Base-by-base conservation (phyloP, 805 yeast species). In the Pichia sporocuriosa region DNA sequence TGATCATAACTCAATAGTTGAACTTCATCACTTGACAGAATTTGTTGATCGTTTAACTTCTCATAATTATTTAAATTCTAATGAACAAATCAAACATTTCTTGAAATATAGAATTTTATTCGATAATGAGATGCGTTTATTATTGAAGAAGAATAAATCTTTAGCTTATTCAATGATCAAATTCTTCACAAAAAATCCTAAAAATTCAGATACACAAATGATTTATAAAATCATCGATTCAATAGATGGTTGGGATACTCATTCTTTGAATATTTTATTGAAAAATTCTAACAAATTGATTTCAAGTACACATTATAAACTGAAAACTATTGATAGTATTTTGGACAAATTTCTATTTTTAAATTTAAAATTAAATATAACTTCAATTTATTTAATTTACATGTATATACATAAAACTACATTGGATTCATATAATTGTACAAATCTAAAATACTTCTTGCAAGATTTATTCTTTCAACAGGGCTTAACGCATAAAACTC, bases 191-290 rank as follows among this genome's bases (percentile, higher is more conserved):
- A 42, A 32, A 19, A 32, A 35, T n/a, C 13, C 11, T 20, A 39
- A 29, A 10, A 19, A 30, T 24, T 19, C 22, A 8, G 37, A 42
- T 23, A 10, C 30, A 16, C 15, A 13, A 15, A 36, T 39, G 13
- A n/a, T 33, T 21, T 24, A 43, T 10, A 17, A 40, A 10, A 15
- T 45, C 7, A 11, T 36, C 12, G 20, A 28, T n/a, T 22, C 30
- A 6, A 26, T 35, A 12, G 37, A 29, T 16, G 34, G 25, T 10
- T 38, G 40, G 37, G 45, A 42, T 37, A 35, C 32, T 6, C 11
- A n/a, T 15, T 23, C 31, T 13, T 25, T 47, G 26, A 44, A 44
- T 23, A 22, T 47, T 6, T 44, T 33, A 9, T 26, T 46, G 12
- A 34, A 39, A 24, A 29, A 39, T 25, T 39, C 46, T 4, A n/a